Evolutionary conservation across 2,329 filamentous ascomycete species (phyloP).

Genomic region (Rhynchosporium secalis): DNA sequence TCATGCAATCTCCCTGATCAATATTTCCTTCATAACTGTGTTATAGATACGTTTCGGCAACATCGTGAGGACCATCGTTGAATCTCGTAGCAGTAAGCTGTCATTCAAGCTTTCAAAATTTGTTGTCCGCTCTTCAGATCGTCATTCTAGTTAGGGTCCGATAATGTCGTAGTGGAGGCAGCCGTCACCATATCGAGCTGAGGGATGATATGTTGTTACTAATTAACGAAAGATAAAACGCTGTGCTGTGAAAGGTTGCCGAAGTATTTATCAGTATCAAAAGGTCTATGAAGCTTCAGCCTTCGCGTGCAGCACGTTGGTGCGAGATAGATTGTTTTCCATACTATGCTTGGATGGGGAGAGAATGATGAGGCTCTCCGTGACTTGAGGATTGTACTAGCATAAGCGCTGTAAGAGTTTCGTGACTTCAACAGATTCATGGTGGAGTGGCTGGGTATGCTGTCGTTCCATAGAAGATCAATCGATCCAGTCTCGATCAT

Average conservation of each 20-base stretch:
- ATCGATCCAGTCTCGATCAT: no score
- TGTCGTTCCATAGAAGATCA: no score
- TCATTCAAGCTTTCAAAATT: constrained; percentile 37
- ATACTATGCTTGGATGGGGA: constrained; percentile 38
- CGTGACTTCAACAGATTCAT: no score
- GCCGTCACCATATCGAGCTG: constrained; percentile 36
- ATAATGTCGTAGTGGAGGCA: constrained; percentile 40
- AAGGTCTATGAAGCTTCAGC: constrained; percentile 39
- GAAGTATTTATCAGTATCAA: constrained; percentile 40
- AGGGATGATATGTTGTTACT: constrained; percentile 39
- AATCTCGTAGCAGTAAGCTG: constrained; percentile 41
- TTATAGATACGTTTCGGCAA: constrained; percentile 17
- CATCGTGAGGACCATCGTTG: constrained; percentile 36
- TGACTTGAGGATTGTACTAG: no score
- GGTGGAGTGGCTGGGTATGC: no score
- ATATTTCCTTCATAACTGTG: constrained; percentile 17
- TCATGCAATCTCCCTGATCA: constrained; percentile 30
- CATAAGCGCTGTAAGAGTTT: no score
- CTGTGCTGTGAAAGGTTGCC: constrained; percentile 38
- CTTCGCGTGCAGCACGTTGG: constrained; percentile 38
- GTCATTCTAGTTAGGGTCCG: constrained; percentile 36
- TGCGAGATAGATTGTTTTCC: constrained; percentile 25
- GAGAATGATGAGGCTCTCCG: not conserved
- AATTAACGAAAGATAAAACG: constrained; percentile 37
- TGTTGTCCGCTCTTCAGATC: not conserved